phyloP scores from a whole-genome alignment of 257 asterid species.

The Mitragyna speciosa region DNA sequence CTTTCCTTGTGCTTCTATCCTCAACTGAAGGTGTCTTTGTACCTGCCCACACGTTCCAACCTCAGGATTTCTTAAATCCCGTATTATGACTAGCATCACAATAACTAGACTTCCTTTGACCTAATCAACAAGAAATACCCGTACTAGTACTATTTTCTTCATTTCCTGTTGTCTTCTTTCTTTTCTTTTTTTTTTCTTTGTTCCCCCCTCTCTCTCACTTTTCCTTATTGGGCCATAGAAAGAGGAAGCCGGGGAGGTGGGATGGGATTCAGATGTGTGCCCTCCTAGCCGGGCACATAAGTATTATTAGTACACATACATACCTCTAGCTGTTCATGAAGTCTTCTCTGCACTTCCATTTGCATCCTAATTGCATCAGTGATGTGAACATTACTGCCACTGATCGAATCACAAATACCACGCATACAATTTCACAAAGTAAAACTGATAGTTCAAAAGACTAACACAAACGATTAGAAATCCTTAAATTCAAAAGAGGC shows the following conservation, averaged over 20 bases:
- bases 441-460: conserved; percentile 12
- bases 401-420: conserved; percentile 25
- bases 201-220: too few relatives aligned
- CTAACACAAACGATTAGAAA: not conserved
- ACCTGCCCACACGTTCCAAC: conserved; percentile 45
- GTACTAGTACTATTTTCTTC: not conserved
- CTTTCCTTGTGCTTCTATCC: conserved; percentile 98
- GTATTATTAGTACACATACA: not conserved
- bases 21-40: conserved; percentile 90
- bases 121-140: not conserved
- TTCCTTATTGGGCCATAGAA: too few relatives aligned
- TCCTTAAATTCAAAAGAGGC: not conserved
- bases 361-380: conserved; percentile 88
- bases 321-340: conserved; percentile 97
- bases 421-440: conserved; percentile 27
- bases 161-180: too few relatives aligned
- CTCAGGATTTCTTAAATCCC: not conserved
- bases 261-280: not conserved
- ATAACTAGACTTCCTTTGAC: not conserved
- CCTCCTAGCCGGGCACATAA: not conserved
- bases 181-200: too few relatives aligned
- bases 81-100: not conserved
- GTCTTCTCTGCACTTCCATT: conserved; percentile 96
- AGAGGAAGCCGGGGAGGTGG: not conserved
- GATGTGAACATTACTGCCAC: conserved; percentile 40